Evolutionary conservation across 495 filamentous ascomycete species (phyloP).

Genomic region (Elasticomyces elasticus): DNA sequence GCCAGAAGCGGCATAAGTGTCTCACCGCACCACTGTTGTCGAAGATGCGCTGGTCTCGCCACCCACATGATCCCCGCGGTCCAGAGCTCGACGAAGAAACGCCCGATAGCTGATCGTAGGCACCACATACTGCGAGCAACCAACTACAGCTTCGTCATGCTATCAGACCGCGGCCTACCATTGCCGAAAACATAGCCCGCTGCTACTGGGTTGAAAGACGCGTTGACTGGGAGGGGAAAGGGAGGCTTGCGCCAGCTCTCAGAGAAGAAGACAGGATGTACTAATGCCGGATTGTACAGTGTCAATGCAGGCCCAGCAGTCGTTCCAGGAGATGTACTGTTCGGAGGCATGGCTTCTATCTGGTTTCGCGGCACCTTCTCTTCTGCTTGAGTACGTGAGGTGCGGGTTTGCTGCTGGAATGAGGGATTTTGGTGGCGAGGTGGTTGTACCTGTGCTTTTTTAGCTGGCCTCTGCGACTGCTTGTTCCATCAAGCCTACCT

Average conservation of each 20-base stretch:
- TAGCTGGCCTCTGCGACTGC: not conserved
- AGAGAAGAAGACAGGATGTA: conserved; percentile 36
- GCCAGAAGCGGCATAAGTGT: no score
- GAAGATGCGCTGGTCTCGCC: no score
- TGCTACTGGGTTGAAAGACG: conserved; percentile 20
- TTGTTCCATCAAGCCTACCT: conserved; percentile 10
- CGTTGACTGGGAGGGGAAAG: conserved; percentile 24
- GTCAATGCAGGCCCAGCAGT: not conserved
- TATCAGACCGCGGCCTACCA: not conserved
- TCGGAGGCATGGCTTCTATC: conserved; percentile 32
- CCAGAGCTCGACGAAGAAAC: no score
- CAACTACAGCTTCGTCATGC: conserved; percentile 2
- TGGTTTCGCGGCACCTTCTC: conserved; percentile 16
- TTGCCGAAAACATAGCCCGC: conserved; percentile 22
- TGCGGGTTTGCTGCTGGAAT: conserved; percentile 25
- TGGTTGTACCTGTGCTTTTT: conserved; percentile 8
- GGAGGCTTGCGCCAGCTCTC: conserved; percentile 28
- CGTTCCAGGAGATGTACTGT: not conserved
- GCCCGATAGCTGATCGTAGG: no score
- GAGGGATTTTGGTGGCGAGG: conserved; percentile 10
- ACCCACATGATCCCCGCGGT: no score
- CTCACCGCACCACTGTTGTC: no score
- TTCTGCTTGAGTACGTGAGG: conserved; percentile 12
- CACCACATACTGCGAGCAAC: no score
- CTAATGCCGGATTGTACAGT: conserved; percentile 28